These are phyloP conservation scores for Blastomyces parvus DNA, from an alignment of 2,329 filamentous ascomycete genomes.

Conservation along the genomic window DNA sequence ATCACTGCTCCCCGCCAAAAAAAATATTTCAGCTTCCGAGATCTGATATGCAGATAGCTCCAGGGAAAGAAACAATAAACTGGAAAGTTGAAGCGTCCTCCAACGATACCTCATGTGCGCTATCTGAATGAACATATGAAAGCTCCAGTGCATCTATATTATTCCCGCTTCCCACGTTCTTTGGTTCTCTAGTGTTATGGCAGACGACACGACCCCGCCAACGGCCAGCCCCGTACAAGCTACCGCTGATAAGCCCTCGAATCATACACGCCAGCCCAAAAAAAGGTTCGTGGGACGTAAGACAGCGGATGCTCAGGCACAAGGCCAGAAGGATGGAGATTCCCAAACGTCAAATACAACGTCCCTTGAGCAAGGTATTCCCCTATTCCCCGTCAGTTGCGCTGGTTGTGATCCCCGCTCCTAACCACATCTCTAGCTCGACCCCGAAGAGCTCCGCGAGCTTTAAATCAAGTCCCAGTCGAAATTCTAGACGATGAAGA, in stretches of 20 bases:
- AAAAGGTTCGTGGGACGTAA: slow-evolving; percentile 84
- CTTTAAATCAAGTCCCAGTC: slow-evolving; percentile 82
- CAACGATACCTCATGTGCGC: neutral
- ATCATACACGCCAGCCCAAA: slow-evolving; percentile 58
- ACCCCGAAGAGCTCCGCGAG: slow-evolving; percentile 61
- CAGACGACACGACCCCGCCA: neutral
- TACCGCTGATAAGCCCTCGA: neutral
- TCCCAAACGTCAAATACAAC: slow-evolving; percentile 42
- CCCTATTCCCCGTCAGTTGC: neutral
- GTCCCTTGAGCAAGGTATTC: slow-evolving; percentile 32
- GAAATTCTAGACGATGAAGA: slow-evolving; percentile 77
- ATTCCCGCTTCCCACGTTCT: neutral
- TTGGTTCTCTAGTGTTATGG: neutral
- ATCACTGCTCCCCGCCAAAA: slow-evolving; percentile 3
- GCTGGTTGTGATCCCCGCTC: neutral
- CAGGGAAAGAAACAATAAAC: neutral
- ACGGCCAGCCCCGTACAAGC: neutral
- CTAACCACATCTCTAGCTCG: slow-evolving; percentile 51
- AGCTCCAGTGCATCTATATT: neutral
- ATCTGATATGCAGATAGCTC: too few relatives aligned
- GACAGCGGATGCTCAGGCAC: slow-evolving; percentile 48
- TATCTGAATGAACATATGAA: neutral
- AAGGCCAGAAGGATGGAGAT: slow-evolving; percentile 45
- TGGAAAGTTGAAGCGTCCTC: neutral
- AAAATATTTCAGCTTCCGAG: neutral